Conservation (phyloP, 2,329 filamentous ascomycete species). For the Chrysosporium queenslandicum region DNA sequence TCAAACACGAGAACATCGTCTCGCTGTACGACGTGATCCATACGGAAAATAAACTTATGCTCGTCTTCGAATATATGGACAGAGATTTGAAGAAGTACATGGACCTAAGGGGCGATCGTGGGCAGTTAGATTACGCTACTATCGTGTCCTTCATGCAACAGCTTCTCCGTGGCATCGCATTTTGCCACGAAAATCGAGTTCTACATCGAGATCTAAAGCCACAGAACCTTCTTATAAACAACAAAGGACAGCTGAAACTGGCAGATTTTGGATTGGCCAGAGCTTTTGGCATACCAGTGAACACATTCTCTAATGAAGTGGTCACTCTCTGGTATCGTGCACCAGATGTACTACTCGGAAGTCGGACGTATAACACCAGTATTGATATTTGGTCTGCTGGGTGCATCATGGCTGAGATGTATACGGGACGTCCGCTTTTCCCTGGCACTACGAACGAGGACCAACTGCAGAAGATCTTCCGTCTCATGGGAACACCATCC, state of each 20-base stretch:
- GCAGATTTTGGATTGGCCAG: conserved; percentile 90
- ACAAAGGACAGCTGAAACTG: conserved; percentile 78
- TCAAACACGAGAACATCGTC: conserved; percentile 98
- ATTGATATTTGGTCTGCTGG: conserved; percentile 99
- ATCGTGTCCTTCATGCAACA: conserved; percentile 99
- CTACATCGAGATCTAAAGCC: conserved; percentile 93
- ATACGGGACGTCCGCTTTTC: conserved; percentile 88
- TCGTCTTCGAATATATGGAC: conserved; percentile 98
- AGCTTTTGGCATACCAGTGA: conserved; percentile 93
- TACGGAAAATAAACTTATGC: conserved; percentile 99
- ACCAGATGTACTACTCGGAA: conserved; percentile 87
- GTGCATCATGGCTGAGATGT: conserved; percentile 99
- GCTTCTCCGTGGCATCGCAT: conserved; percentile 86
- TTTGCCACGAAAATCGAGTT: conserved; percentile 95
- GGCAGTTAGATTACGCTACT: conserved; percentile 74
- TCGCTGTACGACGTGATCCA: conserved; percentile 97
- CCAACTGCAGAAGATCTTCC: conserved; percentile 92
- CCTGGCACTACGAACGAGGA: conserved; percentile 98
- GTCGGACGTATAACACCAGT: conserved; percentile 96
- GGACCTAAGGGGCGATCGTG: conserved; percentile 83
- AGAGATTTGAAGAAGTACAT: conserved; percentile 98
- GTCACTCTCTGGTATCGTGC: conserved; percentile 97
- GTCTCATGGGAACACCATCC: conserved; percentile 94
- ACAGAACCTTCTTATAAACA: conserved; percentile 92
- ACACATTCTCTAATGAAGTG: conserved; percentile 96